phyloP scores from a whole-genome alignment of 371 early-diverging fungal species.

The Massospora cicadina region DNA sequence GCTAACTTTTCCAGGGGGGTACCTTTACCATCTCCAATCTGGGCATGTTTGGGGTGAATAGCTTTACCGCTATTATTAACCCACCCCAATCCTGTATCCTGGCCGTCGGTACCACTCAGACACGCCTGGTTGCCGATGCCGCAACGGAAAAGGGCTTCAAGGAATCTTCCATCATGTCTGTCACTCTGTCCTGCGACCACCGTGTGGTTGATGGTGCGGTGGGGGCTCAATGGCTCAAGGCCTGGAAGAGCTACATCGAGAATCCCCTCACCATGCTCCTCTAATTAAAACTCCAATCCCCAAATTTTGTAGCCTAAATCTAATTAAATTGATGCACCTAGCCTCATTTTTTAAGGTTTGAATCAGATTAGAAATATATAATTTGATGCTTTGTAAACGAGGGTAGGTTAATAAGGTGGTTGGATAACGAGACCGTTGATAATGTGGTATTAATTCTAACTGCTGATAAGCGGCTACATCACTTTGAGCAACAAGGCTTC shows the following conservation, averaged over 20 bases:
- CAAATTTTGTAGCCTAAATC: background rate
- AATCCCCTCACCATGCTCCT: conserved; percentile 89
- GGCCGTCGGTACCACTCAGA: conserved; percentile 73
- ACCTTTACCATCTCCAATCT: conserved; percentile 95
- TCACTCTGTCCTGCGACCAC: conserved; percentile 88
- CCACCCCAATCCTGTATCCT: conserved; percentile 90
- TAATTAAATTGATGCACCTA: background rate
- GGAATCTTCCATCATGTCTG: conserved; percentile 34
- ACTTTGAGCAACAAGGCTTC: too few relatives aligned
- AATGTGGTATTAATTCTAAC: too few relatives aligned
- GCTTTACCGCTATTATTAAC: conserved; percentile 96
- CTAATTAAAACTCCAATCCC: conserved; percentile 21
- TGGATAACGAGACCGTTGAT: too few relatives aligned
- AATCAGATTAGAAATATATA: too few relatives aligned
- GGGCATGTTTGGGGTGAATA: conserved; percentile 89
- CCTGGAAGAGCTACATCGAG: conserved; percentile 86
- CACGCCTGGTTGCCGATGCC: conserved; percentile 66
- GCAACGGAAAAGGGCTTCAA: conserved; percentile 12
- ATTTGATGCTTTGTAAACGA: too few relatives aligned
- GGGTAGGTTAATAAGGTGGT: too few relatives aligned
- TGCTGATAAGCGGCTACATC: too few relatives aligned
- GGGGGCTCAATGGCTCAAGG: conserved; percentile 80
- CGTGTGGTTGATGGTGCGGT: conserved; percentile 95
- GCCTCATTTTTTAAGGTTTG: too few relatives aligned
- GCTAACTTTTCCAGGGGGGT: conserved; percentile 37